Evolutionary conservation across 2,329 filamentous ascomycete genomes (phyloP).

Genomic region (Lachnellula willkommii): DNA sequence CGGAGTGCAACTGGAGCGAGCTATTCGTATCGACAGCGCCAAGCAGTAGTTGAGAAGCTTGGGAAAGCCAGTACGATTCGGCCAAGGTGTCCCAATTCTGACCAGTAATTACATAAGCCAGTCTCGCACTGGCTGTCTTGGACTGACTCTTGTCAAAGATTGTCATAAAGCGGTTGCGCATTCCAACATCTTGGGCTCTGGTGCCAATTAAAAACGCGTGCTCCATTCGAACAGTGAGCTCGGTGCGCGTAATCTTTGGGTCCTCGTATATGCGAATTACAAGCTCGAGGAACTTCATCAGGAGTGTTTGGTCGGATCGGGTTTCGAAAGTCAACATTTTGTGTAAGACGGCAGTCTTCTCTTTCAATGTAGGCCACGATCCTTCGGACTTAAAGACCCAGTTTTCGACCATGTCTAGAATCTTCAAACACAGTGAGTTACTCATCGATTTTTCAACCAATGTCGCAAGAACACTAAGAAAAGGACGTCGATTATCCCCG

Average conservation of each 20-base stretch:
- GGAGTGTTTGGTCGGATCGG: constrained; percentile 72
- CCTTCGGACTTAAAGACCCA: constrained; percentile 97
- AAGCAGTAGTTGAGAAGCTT: constrained; percentile 88
- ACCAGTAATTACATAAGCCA: constrained; percentile 81
- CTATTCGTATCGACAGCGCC: constrained; percentile 83
- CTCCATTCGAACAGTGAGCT: constrained; percentile 94
- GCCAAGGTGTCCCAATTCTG: constrained; percentile 97
- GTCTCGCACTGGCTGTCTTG: constrained; percentile 81
- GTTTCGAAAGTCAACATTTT: constrained; percentile 98
- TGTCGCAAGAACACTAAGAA: constrained; percentile 89
- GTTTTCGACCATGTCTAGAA: constrained; percentile 84
- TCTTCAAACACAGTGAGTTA: constrained; percentile 81
- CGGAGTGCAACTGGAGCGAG: constrained; percentile 69
- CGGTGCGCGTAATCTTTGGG: constrained; percentile 87
- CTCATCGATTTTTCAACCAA: constrained; percentile 93
- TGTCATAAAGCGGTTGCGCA: constrained; percentile 93
- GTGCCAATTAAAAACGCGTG: constrained; percentile 97
- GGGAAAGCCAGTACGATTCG: constrained; percentile 94
- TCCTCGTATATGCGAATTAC: constrained; percentile 99
- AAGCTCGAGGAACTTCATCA: constrained; percentile 89
- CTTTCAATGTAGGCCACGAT: constrained; percentile 94
- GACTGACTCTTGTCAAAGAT: constrained; percentile 95
- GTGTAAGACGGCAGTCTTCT: constrained; percentile 97
- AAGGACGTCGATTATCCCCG: constrained; percentile 84
- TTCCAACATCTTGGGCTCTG: constrained; percentile 85